Evolutionary conservation across 495 filamentous ascomycete species (phyloP), one percentile per base, ranked within the genome.

Genomic region (Oidiodendron maius): DNA sequence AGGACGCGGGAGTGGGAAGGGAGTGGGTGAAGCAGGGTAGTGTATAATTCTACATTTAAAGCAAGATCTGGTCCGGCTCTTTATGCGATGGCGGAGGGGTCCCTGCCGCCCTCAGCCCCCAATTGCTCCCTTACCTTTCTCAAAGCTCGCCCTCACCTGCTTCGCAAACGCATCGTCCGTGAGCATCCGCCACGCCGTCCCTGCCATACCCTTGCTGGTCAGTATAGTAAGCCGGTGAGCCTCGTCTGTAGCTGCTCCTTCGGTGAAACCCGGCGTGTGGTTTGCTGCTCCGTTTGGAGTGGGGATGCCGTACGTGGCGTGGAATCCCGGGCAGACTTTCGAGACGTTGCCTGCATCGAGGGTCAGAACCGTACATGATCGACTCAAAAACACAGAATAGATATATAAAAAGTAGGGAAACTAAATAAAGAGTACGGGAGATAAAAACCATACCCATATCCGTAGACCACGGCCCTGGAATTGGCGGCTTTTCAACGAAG

Each of bases 261-360:
- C 64, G 0, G 75, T 69, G 50, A 82, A 82, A 13, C 69, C 64
- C 9, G 71, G 71, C 0, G 72, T 80, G 51, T 82, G 77, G 35
- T 79, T 77, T 18, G 70, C 69, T 21, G 63, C 57, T 37, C 64
- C 64, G 4, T 71, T 65, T 32, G 68, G 61, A 0, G 74, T 64
- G 1, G 60, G 62, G 39, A 82, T 78, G 17, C 65, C 68, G 56
- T 81, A 81, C 0, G 68, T 65, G 1, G 73, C 76, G 50, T 82
- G 78, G 60, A 82, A 79, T 2, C 75, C 71, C 3, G 78, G 78
- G 16, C 76, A 68, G 40, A 68, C 64, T 30, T 81, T 75, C 6
- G 72, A 75, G 1, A 82, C 76, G 44, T 82, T 75, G 0, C 77
- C 78, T 79, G 69, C 63, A 16, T 70, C n/a, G n/a, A n/a, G n/a